phyloP scores from a whole-genome alignment of 768 basidiomycete species.

The Tricholoma matsutake region DNA sequence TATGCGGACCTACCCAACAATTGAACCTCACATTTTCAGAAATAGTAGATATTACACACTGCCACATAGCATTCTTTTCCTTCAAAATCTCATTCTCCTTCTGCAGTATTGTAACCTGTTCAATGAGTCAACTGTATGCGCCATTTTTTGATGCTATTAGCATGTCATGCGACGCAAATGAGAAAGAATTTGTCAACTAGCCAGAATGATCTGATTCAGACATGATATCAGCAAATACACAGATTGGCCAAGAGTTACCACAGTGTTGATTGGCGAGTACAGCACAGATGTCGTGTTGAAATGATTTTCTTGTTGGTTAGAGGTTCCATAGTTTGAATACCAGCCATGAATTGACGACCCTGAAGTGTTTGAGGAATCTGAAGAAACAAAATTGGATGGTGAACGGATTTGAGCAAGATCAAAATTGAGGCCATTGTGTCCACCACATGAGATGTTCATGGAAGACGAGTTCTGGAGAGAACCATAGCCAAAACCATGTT shows the following conservation, averaged over 20 bases:
- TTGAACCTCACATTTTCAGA: too few species aligned
- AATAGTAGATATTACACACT: too few species aligned
- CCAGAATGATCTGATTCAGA: too few species aligned
- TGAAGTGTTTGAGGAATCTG: neutral
- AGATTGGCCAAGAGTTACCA: neutral
- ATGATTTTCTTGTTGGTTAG: neutral
- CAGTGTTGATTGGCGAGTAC: neutral
- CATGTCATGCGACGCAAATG: too few species aligned
- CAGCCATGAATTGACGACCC: neutral
- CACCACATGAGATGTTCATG: neutral
- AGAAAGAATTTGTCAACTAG: too few species aligned
- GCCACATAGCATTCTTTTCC: too few species aligned
- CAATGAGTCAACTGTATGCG: too few species aligned
- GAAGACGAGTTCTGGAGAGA: neutral
- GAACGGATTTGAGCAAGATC: neutral
- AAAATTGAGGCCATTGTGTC: neutral
- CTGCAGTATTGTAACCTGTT: too few species aligned
- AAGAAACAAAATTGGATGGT: neutral
- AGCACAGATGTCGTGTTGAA: neutral
- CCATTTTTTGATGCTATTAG: too few species aligned
- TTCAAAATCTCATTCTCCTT: too few species aligned
- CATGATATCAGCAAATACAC: too few species aligned
- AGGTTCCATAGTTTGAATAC: neutral
- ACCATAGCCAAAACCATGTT: neutral
- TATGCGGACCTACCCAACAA: too few species aligned